Evolutionary conservation across 805 yeast species (phyloP).

Genomic region (Yamadazyma paraphyllophila): DNA sequence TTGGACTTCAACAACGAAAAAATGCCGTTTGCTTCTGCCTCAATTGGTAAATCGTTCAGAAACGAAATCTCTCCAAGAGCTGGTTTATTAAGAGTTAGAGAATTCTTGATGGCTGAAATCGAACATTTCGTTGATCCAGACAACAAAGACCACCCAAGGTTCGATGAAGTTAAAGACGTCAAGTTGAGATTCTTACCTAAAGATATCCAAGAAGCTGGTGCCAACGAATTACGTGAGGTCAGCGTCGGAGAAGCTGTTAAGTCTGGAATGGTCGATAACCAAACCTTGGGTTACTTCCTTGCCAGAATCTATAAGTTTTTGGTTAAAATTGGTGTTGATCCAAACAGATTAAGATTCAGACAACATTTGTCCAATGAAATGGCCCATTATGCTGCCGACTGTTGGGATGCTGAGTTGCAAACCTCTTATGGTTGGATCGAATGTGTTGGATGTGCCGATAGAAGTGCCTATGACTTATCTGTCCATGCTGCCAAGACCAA

Average conservation of each 20-base stretch:
- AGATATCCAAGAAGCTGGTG: slow-evolving; percentile 83
- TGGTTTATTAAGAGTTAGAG: slow-evolving; percentile 96
- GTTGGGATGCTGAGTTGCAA: slow-evolving; percentile 98
- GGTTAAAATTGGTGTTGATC: slow-evolving; percentile 86
- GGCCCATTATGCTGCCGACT: slow-evolving; percentile 99
- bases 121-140: slow-evolving; percentile 97
- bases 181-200: slow-evolving; percentile 79
- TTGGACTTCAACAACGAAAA: slow-evolving; percentile 91
- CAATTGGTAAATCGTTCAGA: slow-evolving; percentile 98
- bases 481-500: slow-evolving; percentile 95
- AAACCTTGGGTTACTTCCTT: slow-evolving; percentile 94
- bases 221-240: slow-evolving; percentile 59
- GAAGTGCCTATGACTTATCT: slow-evolving; percentile 95
- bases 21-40: slow-evolving; percentile 99
- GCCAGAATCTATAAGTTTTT: slow-evolving; percentile 90
- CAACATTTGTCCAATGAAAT: slow-evolving; percentile 98
- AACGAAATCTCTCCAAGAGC: slow-evolving; percentile 98
- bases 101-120: slow-evolving; percentile 98
- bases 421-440: slow-evolving; percentile 99
- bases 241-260: slow-evolving; percentile 89
- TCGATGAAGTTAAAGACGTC: slow-evolving; percentile 70
- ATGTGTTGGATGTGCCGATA: slow-evolving; percentile 99
- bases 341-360: slow-evolving; percentile 84
- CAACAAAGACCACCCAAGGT: slow-evolving; percentile 79
- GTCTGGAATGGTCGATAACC: slow-evolving; percentile 87